Conservation (phyloP, 805 yeast species). For the Tetrapisispora fleetii region DNA sequence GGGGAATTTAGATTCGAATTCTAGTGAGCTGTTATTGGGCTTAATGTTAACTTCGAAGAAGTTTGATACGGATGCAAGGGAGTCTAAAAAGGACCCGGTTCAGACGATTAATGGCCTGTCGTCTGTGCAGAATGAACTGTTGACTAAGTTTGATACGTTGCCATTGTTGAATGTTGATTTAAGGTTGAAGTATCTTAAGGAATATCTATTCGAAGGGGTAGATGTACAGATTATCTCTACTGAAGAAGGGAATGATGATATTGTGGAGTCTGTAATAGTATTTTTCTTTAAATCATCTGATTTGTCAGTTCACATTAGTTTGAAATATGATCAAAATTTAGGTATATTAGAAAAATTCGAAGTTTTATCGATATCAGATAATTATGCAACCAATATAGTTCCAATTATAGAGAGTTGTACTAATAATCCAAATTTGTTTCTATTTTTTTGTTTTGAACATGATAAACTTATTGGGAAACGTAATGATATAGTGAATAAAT, state of each 20-base stretch:
- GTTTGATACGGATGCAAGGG: neutral
- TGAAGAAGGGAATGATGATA: neutral
- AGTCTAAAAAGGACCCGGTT: neutral
- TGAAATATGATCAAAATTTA: neutral
- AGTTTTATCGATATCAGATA: conserved; percentile 1
- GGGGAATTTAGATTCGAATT: conserved; percentile 5
- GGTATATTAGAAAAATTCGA: neutral
- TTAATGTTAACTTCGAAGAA: conserved; percentile 8
- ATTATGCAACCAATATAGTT: conserved; percentile 6
- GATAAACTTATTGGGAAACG: conserved; percentile 13
- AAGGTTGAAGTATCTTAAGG: conserved; percentile 12
- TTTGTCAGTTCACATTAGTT: neutral
- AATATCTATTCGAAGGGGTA: conserved; percentile 11
- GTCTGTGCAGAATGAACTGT: conserved; percentile 13
- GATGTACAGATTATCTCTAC: conserved; percentile 4
- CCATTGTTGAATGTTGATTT: conserved; percentile 20
- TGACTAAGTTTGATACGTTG: conserved; percentile 19
- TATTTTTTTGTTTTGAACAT: conserved; percentile 19
- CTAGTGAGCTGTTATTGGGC: conserved; percentile 7
- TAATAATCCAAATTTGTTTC: conserved; percentile 8
- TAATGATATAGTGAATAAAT: conserved; percentile 2
- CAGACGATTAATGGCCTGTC: conserved; percentile 13
- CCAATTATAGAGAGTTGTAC: neutral
- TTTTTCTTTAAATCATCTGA: conserved; percentile 1
- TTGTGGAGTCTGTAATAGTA: neutral